phyloP scores from a whole-genome alignment of 441 rosid species.

The Populus hybrid region DNA sequence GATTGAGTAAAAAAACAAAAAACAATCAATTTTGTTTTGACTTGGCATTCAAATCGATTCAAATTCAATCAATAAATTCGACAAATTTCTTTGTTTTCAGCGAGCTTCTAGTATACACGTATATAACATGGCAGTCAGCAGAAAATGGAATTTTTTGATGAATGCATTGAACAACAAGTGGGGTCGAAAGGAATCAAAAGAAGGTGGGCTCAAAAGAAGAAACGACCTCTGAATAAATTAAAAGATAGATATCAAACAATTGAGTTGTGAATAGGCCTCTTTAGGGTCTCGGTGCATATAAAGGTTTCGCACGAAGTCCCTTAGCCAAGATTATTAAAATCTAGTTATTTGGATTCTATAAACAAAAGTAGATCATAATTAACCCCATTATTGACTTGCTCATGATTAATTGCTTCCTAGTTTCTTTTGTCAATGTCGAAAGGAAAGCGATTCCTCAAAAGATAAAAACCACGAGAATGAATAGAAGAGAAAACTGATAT shows the following conservation, averaged over 20 bases:
- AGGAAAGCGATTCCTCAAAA: background rate
- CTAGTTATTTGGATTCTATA: constrained; percentile 8
- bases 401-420: constrained; percentile 20
- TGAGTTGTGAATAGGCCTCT: constrained; percentile 1
- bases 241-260: background rate
- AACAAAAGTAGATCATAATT: constrained; percentile 2
- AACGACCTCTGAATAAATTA: constrained; percentile 28
- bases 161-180: constrained; percentile 15
- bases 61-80: background rate
- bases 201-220: constrained; percentile 32
- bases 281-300: background rate
- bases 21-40: no score
- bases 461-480: constrained; percentile 10
- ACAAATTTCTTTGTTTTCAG: background rate
- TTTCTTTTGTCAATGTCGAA: background rate
- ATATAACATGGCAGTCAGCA: background rate
- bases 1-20: no score
- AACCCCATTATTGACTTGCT: constrained; percentile 35
- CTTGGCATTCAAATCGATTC: background rate
- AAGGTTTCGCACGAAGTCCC: constrained; percentile 14
- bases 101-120: background rate
- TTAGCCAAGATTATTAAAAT: constrained; percentile 2
- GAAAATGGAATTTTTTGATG: constrained; percentile 8
- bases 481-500: background rate
- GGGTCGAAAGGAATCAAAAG: constrained; percentile 17